Base-by-base conservation (phyloP, 2,329 filamentous ascomycete genomes). In the Neofusicoccum parvum region DNA sequence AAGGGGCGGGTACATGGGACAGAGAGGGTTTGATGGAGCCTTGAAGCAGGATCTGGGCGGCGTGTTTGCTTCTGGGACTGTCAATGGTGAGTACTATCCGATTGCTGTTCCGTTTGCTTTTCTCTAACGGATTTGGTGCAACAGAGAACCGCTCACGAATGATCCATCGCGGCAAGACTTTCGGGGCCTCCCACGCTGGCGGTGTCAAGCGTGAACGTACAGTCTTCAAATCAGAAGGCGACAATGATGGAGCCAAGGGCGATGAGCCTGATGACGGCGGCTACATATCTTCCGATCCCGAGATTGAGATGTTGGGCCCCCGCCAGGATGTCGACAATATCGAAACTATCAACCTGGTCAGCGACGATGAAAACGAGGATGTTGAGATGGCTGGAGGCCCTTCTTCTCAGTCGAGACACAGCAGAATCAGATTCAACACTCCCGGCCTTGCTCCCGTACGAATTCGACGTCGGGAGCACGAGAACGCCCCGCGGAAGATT, bases 251-350 rank as follows among this genome's bases (percentile, higher is more conserved):
- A 39, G 76, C 76, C 12, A 41, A 46, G 67, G 66, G 71, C 54
- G 74, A 70, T 23, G 54, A 60, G 15, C 53, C n/a, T 43, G 70
- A 76, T 67, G 70, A 80, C 64, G 78, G 78, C 10, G 80, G 76
- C 17, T 77, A 81, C 63, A 76, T 80, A 6, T 81, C 81, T 11
- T 82, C 81, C 39, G 83, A 84, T 54, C 84, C 86, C 27, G 81
- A 83, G 41, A 78, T 81, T 64, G 85, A 83, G 36, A 78, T 81
- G 48, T 74, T 75, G n/a, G 80, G 77, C 27, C 78, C 80, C 46
- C 79, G 83, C 62, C 77, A 83, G 62, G 82, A 86, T 67, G 85
- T 89, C 64, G 86, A 89, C 68, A 74, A 81, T n/a, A 86, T 86
- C 49, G 43, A 37, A 14, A 46, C 62, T 2, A 83, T 87, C 67